Percentiles rank a stretch among this genome's conserved stretches.
Evolutionary conservation across 1,139 yeast species (phyloP).

Genomic region (Sugiyamaella castrensis): DNA sequence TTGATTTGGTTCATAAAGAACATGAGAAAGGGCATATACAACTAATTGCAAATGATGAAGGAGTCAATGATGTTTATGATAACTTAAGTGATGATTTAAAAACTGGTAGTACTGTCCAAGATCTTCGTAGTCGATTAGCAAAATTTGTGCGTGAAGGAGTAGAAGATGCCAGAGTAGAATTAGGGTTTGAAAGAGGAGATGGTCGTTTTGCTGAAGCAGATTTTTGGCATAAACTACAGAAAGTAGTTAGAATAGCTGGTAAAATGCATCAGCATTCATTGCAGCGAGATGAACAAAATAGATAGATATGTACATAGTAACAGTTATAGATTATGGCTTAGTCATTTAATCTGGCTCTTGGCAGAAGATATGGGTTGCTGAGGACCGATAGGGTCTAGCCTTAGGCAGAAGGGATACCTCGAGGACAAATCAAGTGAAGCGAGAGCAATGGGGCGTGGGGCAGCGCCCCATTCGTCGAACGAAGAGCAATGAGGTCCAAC

Average conservation of each 20-base stretch:
- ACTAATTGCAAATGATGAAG: background rate
- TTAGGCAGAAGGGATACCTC: no score
- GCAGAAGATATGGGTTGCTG: no score
- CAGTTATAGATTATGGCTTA: background rate
- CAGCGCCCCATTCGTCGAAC: no score
- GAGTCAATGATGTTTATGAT: slow-evolving; percentile 14
- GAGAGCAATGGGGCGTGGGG: no score
- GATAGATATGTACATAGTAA: background rate
- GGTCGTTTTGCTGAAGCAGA: slow-evolving; percentile 60
- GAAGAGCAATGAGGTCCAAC: no score
- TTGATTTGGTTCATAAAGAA: slow-evolving; percentile 44
- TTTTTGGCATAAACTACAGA: slow-evolving; percentile 58
- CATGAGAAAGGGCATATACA: background rate
- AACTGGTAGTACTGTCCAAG: slow-evolving; percentile 59
- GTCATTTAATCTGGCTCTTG: no score
- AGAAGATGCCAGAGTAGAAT: slow-evolving; percentile 53
- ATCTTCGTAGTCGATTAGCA: slow-evolving; percentile 67
- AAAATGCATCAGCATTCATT: slow-evolving; percentile 9
- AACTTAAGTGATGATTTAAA: slow-evolving; percentile 63
- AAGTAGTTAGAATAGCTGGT: slow-evolving; percentile 10
- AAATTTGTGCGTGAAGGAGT: slow-evolving; percentile 64
- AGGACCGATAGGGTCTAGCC: no score
- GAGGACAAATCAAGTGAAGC: no score
- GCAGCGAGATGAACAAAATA: slow-evolving; percentile 5
- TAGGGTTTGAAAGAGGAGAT: slow-evolving; percentile 43